Conservation (phyloP, 768 basidiomycete genomes). For the Phanerochaete carnosa region DNA sequence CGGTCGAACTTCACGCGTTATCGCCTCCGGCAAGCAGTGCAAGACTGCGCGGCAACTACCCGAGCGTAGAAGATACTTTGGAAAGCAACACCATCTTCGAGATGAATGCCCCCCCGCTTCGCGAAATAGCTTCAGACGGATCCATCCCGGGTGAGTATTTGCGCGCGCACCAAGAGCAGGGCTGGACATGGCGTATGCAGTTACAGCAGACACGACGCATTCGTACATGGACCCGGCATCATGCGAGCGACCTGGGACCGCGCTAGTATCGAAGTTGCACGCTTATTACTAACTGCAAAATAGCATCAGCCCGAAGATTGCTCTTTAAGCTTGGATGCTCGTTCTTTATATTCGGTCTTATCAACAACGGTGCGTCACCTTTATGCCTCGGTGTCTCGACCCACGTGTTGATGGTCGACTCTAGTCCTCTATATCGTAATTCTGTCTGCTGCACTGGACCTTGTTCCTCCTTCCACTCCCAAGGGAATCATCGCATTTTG, state of each 20-base stretch:
- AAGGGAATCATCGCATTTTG: slow-evolving; percentile 95
- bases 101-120: neutral
- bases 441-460: slow-evolving; percentile 90
- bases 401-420: neutral
- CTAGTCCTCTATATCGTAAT: slow-evolving; percentile 94
- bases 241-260: neutral
- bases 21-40: neutral
- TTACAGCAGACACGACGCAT: neutral
- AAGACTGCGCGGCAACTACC: neutral
- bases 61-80: neutral
- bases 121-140: neutral
- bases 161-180: neutral
- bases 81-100: neutral
- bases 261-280: neutral
- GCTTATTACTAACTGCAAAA: neutral
- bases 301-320: slow-evolving; percentile 13
- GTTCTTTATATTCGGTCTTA: slow-evolving; percentile 89
- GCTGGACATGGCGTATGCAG: neutral
- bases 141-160: neutral
- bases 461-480: slow-evolving; percentile 88
- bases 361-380: slow-evolving; percentile 75
- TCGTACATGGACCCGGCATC: neutral
- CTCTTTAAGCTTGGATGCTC: slow-evolving; percentile 46
- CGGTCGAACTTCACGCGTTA: neutral
- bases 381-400: neutral